Evolutionary conservation across 1,284 basidiomycete genomes (phyloP), one percentile per base, ranked within the genome.

Genomic region (Pseudozyma flocculosa): DNA sequence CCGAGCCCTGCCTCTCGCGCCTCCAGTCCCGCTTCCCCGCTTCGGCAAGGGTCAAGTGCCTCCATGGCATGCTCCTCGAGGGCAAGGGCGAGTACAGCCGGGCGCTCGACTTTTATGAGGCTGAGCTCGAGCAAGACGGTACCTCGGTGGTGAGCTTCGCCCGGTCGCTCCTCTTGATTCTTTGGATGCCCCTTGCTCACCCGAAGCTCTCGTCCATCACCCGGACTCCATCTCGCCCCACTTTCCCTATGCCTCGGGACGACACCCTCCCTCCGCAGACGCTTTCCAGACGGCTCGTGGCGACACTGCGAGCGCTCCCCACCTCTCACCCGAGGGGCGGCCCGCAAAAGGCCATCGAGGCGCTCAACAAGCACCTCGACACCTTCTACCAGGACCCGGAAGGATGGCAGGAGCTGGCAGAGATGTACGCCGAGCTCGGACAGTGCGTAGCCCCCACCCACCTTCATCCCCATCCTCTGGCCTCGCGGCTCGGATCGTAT

Each of bases 351-450:
- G 86, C 89, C 0, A 86, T 92, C 1, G 83, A 87, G 11, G 85
- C 90, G 60, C 83, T 98, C 7, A 85, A 86, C 19, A 80, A 83
- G 30, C 88, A 91, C 73, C 84, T 97, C 34, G 94, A 97, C 74
- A 92, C 87, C 0, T 92, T 94, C 79, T 97, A 97, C 78, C 85
- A 86, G 24, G 94, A 98, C 72, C 82, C 90, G 0, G 88, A 93
- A 65, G 92, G 85, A 4, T 98, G 94, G 95, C 82, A 91, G 13
- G 87, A 95, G 72, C 84, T 98, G n/a, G 88, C 92, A 0, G 88
- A 91, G 65, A 84, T 92, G 8, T 95, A 98, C 73, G 83, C 86
- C 2, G 84, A 85, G 15, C 86, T 87, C 66, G 85, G 86, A 54
- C 85, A 90, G 87, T 95, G 71, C 59, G 86, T 80, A 17, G 9